phyloP scores from a whole-genome alignment of 306 rosid species.

The Arachis hypogaea region DNA sequence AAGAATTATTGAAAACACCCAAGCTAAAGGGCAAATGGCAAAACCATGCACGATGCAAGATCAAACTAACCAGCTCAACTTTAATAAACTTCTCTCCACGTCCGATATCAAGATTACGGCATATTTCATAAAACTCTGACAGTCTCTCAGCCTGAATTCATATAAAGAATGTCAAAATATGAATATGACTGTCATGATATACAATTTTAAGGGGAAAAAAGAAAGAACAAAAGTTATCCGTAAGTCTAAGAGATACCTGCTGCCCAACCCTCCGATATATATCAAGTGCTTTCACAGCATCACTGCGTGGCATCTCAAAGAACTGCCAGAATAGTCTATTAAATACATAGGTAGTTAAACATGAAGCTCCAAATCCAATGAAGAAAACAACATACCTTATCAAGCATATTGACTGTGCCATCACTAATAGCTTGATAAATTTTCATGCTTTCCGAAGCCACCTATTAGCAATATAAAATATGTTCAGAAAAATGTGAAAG shows the following conservation, averaged over 20 bases:
- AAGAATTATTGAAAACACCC: background rate
- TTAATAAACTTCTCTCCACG: slow-evolving; percentile 89
- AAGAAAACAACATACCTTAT: slow-evolving; percentile 69
- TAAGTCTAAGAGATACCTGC: slow-evolving; percentile 63
- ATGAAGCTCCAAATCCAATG: slow-evolving; percentile 38
- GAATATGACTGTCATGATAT: slow-evolving; percentile 14
- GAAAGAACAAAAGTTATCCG: slow-evolving; percentile 10
- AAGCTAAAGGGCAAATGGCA: slow-evolving; percentile 14
- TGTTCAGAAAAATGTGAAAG: slow-evolving; percentile 38
- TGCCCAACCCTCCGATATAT: slow-evolving; percentile 91
- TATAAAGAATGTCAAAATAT: slow-evolving; percentile 5
- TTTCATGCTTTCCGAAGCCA: slow-evolving; percentile 89
- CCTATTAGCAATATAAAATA: slow-evolving; percentile 55
- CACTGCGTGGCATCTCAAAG: slow-evolving; percentile 93
- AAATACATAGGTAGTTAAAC: slow-evolving; percentile 40
- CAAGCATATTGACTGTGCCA: slow-evolving; percentile 95
- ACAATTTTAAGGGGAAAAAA: slow-evolving; percentile 18
- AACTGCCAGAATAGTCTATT: slow-evolving; percentile 62
- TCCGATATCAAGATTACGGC: slow-evolving; percentile 86
- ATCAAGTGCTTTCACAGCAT: slow-evolving; percentile 88
- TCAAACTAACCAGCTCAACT: slow-evolving; percentile 85
- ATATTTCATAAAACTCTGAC: slow-evolving; percentile 92
- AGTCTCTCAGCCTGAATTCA: slow-evolving; percentile 85
- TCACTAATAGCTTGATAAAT: slow-evolving; percentile 97
- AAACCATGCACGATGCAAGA: slow-evolving; percentile 33